Evolutionary conservation across 495 filamentous ascomycete species (phyloP).

Genomic region (Umbilicaria muhlenbergii): DNA sequence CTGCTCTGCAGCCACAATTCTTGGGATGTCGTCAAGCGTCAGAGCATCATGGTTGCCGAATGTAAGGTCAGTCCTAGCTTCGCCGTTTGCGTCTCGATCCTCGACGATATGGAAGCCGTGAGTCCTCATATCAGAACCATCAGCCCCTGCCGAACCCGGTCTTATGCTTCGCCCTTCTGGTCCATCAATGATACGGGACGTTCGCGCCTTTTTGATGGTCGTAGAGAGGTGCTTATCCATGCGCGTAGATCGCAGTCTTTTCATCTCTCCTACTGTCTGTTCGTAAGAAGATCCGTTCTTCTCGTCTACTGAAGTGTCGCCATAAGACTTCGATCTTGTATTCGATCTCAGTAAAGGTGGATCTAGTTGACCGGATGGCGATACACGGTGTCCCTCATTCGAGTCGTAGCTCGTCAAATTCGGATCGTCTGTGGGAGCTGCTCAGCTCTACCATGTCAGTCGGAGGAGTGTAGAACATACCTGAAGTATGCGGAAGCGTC

Average conservation of each 20-base stretch:
- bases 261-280: slow-evolving; percentile 90
- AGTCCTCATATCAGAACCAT: slow-evolving; percentile 38
- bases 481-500: slow-evolving; percentile 57
- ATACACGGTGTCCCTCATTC: slow-evolving; percentile 41
- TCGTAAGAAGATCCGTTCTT: slow-evolving; percentile 61
- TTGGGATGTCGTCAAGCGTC: slow-evolving; percentile 92
- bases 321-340: slow-evolving; percentile 59
- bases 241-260: slow-evolving; percentile 75
- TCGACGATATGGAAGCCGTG: slow-evolving; percentile 69
- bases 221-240: slow-evolving; percentile 88
- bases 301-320: slow-evolving; percentile 42
- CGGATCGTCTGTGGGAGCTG: slow-evolving; percentile 43
- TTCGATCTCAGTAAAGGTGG: slow-evolving; percentile 42
- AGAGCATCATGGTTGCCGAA: slow-evolving; percentile 84
- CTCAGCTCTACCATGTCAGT: not conserved
- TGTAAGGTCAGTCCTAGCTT: slow-evolving; percentile 57
- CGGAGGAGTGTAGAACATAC: slow-evolving; percentile 23
- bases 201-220: slow-evolving; percentile 76
- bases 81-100: slow-evolving; percentile 60
- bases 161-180: slow-evolving; percentile 63
- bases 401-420: slow-evolving; percentile 52
- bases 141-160: slow-evolving; percentile 65
- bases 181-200: slow-evolving; percentile 84
- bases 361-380: slow-evolving; percentile 23
- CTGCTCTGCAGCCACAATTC: slow-evolving; percentile 90